phyloP scores from a whole-genome alignment of 345 rosid genomes.

The Citrus mangshanensis region DNA sequence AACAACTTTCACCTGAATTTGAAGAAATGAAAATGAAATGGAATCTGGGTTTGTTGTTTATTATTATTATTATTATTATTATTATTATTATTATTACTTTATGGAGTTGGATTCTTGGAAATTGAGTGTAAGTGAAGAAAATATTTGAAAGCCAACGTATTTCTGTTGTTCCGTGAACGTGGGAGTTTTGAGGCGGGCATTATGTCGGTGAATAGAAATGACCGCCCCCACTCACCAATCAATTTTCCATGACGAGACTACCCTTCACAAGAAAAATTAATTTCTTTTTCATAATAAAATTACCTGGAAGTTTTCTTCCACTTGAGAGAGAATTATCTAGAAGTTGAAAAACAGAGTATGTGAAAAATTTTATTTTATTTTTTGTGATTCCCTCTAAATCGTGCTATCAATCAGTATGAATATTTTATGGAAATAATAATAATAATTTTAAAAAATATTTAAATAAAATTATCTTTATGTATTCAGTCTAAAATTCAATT shows the following conservation, averaged over 20 bases:
- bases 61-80: no score
- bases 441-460: no score
- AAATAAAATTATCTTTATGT: no score
- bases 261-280: not conserved
- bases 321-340: not conserved
- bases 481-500: no score
- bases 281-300: not conserved
- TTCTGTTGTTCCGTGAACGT: constrained; percentile 5
- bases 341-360: not conserved
- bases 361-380: no score
- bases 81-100: no score
- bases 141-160: not conserved
- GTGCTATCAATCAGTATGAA: no score
- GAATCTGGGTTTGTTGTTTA: no score
- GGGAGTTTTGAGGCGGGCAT: not conserved
- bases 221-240: not conserved
- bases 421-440: no score
- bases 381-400: no score
- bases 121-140: not conserved
- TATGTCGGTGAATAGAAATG: not conserved
- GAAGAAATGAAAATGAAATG: not conserved
- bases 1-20: not conserved
- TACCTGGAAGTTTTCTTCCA: no score
- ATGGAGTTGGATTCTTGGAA: no score
- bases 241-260: not conserved